Evolutionary conservation across 2,329 filamentous ascomycete genomes (phyloP).

Genomic region (Aspergillus neotritici): DNA sequence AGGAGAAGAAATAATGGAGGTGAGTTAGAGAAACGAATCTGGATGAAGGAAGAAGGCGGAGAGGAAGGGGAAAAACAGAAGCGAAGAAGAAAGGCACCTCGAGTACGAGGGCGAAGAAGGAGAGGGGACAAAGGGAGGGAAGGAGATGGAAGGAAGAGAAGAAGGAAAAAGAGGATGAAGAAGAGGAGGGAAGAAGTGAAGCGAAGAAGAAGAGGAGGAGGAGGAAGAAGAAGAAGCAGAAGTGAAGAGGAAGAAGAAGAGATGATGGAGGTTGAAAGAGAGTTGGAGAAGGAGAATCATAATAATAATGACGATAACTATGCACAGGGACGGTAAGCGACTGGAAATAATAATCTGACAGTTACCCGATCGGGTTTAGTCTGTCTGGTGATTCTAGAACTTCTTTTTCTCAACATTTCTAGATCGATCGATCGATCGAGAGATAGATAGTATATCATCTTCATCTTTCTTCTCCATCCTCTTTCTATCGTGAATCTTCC

Average conservation of each 20-base stretch:
- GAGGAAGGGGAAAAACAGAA: constrained; percentile 9
- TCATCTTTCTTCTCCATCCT: too few species aligned
- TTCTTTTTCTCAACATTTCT: too few species aligned
- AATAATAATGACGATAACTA: too few species aligned
- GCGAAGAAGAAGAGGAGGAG: constrained; percentile 11
- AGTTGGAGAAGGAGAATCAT: neutral
- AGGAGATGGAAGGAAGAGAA: constrained; percentile 1
- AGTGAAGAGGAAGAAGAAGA: constrained; percentile 2
- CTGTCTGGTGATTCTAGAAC: too few species aligned
- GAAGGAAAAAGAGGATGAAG: constrained; percentile 14
- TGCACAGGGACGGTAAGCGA: too few species aligned
- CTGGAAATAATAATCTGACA: too few species aligned
- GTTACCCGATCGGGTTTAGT: too few species aligned
- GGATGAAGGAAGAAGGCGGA: constrained; percentile 4
- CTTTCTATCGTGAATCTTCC: too few species aligned
- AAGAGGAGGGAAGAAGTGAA: constrained; percentile 8
- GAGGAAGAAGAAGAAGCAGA: neutral
- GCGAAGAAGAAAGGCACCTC: constrained; percentile 2
- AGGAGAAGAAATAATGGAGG: neutral
- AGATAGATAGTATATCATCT: too few species aligned
- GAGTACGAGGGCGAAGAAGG: neutral
- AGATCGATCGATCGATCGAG: too few species aligned
- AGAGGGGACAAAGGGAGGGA: constrained; percentile 1
- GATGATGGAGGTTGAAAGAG: constrained; percentile 15
- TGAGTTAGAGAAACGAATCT: constrained; percentile 7